Evolutionary conservation across 2,329 filamentous ascomycete genomes (phyloP), one percentile per base, ranked within the genome.

Genomic region (Fusarium circinatum): DNA sequence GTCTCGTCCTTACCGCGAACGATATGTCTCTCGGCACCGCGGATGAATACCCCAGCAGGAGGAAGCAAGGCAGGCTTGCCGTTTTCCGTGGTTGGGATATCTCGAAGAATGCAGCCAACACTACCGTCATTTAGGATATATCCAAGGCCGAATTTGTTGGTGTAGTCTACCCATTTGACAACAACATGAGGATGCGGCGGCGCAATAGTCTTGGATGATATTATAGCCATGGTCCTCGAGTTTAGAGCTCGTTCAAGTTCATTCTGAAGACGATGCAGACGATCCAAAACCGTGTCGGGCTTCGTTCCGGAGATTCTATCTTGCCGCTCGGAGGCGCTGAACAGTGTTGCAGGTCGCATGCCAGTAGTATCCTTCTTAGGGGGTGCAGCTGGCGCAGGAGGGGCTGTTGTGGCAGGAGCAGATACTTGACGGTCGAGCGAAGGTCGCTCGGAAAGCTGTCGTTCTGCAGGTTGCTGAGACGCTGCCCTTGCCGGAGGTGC

Each of bases 161-260:
- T 94, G 81, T 96, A 96, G 80, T 96, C 94, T 12, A 96, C 94
- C 94, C 94, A 96, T 79, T 95, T 94, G 17, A 92, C 89, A 18
- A 92, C 90, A 49, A 92, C 89, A 79, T 91, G 83, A 79, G 92
- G 87, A 79, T 92, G 81, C 70, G 90, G 79, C 79, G 88, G 84
- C 62, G 87, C 81, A 70, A 86, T 82, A 65, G 87, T 84, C 82
- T 89, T 88, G 15, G 88, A 84, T 0, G 86, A 87, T 55, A 91
- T 84, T 61, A 90, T 85, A 26, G 90, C 90, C 86, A 90, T 91
- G 2, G 89, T 86, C 77, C 90, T 86, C 44, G 90, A 85, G 75
- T 92, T 92, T 13, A 92, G 82, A 7, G 90, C 89, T 52, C 90
- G 84, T 74, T 92, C 89, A 30, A 92, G 81, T 78, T 92, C 90